phyloP scores from a whole-genome alignment of 2,329 filamentous ascomycete species.

The Trichophyton benhamiae region DNA sequence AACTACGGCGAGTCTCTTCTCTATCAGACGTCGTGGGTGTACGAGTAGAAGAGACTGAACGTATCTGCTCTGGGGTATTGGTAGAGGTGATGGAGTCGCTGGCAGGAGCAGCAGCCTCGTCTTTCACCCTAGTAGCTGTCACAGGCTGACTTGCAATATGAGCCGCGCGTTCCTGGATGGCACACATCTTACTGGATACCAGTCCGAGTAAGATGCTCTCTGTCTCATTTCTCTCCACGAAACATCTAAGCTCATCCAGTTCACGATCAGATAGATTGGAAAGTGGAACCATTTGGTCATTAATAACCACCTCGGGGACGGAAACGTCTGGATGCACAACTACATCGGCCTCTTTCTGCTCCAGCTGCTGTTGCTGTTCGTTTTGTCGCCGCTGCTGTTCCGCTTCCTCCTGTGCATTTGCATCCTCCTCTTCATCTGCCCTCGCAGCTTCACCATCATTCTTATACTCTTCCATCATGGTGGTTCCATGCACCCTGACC shows the following conservation, averaged over 20 bases:
- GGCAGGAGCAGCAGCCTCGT: not conserved
- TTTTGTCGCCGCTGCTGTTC: slow-evolving; percentile 15
- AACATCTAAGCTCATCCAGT: slow-evolving; percentile 7
- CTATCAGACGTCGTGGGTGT: not conserved
- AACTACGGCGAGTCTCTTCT: not conserved
- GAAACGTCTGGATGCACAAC: not conserved
- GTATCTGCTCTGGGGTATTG: not conserved
- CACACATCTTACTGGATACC: slow-evolving; percentile 9
- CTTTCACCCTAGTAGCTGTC: not conserved
- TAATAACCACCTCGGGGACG: not conserved
- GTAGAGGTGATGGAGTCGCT: not conserved
- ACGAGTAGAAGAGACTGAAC: not conserved
- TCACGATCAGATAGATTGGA: slow-evolving; percentile 6
- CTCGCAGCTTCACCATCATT: slow-evolving; percentile 62
- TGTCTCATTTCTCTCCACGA: slow-evolving; percentile 10
- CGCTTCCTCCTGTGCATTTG: slow-evolving; percentile 30
- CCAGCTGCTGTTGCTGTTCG: slow-evolving; percentile 15
- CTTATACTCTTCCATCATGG: slow-evolving; percentile 89
- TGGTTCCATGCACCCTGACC: slow-evolving; percentile 79
- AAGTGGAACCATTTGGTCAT: not conserved
- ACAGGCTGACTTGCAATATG: not conserved
- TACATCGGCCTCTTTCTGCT: not conserved
- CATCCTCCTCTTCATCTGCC: slow-evolving; percentile 49
- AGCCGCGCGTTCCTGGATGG: slow-evolving; percentile 5
- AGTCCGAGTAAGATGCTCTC: slow-evolving; percentile 10